Evolutionary conservation across 306 rosid species (phyloP).

Genomic region (Pueraria montana): DNA sequence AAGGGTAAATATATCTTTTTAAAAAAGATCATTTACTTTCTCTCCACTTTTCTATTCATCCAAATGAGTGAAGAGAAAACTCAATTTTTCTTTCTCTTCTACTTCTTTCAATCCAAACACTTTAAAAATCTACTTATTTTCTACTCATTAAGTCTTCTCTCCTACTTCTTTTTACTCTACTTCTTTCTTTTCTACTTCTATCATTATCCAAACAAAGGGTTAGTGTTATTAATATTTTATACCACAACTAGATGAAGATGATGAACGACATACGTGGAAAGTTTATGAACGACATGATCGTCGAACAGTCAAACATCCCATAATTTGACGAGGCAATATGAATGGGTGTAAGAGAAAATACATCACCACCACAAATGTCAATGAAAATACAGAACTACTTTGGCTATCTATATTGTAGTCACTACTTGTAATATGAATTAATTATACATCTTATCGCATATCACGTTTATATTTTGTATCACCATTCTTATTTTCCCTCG

Average conservation of each 20-base stretch:
- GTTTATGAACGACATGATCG: constrained; percentile 34
- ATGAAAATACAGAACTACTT: constrained; percentile 10
- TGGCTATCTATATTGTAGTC: not conserved
- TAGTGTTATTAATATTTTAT: not conserved
- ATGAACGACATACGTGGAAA: constrained; percentile 19
- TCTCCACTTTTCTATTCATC: too few species aligned
- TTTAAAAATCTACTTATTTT: too few species aligned
- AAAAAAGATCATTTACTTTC: too few species aligned
- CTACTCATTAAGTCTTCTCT: too few species aligned
- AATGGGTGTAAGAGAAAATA: constrained; percentile 32
- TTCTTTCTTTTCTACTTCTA: too few species aligned
- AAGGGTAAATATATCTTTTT: too few species aligned
- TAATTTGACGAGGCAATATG: constrained; percentile 44
- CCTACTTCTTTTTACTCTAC: too few species aligned
- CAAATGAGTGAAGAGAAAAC: too few species aligned
- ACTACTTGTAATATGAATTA: not conserved
- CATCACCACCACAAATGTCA: constrained; percentile 42
- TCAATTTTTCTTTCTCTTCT: too few species aligned
- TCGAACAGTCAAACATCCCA: constrained; percentile 39
- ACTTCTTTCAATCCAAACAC: too few species aligned
- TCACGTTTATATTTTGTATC: not conserved
- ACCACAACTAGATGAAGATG: constrained; percentile 12
- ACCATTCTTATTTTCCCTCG: not conserved
- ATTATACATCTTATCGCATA: not conserved
- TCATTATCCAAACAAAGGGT: too few species aligned